These are phyloP conservation scores for Austroboletus niveus DNA, from an alignment of 1,284 basidiomycete species.

Conservation along the genomic window DNA sequence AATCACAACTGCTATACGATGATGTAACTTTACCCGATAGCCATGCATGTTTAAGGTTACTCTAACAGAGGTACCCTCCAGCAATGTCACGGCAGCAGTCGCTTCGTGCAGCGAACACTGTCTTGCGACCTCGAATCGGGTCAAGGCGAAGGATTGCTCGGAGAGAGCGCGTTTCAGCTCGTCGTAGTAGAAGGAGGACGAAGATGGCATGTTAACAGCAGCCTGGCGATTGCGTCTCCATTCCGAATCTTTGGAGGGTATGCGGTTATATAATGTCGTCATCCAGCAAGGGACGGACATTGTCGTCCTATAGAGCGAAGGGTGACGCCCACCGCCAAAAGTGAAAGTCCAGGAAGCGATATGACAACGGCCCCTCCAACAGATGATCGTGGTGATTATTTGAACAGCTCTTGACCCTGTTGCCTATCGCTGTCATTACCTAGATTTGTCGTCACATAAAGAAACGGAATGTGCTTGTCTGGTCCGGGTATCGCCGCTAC, in stretches of 20 bases:
- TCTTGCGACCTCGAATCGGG: conserved; percentile 40
- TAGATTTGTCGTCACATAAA: conserved; percentile 13
- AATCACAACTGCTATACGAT: background rate
- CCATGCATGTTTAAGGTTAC: conserved; percentile 53
- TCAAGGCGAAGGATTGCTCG: conserved; percentile 61
- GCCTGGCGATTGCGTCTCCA: conserved; percentile 12
- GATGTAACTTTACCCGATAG: conserved; percentile 43
- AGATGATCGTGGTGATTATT: conserved; percentile 21
- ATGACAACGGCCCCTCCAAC: conserved; percentile 15
- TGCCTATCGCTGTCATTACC: conserved; percentile 22
- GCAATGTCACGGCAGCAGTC: conserved; percentile 48
- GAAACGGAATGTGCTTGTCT: conserved; percentile 7
- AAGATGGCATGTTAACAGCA: conserved; percentile 19
- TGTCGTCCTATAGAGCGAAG: conserved; percentile 13
- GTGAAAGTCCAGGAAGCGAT: conserved; percentile 12
- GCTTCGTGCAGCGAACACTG: conserved; percentile 45
- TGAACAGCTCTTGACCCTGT: conserved; percentile 28
- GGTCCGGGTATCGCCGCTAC: conserved; percentile 21
- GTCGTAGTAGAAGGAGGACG: conserved; percentile 43
- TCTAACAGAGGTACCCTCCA: conserved; percentile 50
- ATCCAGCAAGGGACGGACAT: conserved; percentile 29
- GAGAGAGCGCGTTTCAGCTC: conserved; percentile 55
- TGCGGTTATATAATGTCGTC: conserved; percentile 31
- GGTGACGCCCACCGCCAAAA: conserved; percentile 9
- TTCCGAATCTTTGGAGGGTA: conserved; percentile 10